These are phyloP conservation scores for Parasitella parasitica DNA, from an alignment of 371 early-diverging fungal genomes.

Conservation along the genomic window DNA sequence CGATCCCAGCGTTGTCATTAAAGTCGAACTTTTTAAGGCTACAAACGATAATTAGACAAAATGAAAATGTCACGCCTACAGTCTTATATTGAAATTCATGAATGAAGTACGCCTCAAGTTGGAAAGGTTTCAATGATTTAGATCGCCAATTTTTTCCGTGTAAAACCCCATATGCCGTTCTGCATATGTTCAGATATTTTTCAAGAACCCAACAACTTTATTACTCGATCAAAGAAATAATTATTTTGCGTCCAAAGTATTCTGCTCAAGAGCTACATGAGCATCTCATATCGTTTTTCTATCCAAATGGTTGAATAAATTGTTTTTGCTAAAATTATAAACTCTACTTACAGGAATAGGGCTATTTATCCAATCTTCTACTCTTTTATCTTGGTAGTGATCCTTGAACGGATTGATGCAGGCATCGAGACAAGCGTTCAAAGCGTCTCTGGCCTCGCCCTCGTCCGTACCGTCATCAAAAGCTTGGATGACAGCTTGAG, in stretches of 20 bases:
- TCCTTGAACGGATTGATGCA: slow-evolving; percentile 59
- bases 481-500: slow-evolving; percentile 62
- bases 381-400: slow-evolving; percentile 32
- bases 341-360: slow-evolving; percentile 34
- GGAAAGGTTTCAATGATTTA: no score
- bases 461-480: slow-evolving; percentile 31
- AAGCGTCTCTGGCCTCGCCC: slow-evolving; percentile 29
- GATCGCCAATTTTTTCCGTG: no score
- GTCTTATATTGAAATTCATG: no score
- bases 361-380: slow-evolving; percentile 34
- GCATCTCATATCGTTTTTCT: slow-evolving; percentile 33
- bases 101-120: no score
- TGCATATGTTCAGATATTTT: no score
- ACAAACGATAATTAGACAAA: no score
- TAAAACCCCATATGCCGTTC: no score
- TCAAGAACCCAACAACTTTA: no score
- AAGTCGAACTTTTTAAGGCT: no score
- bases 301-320: slow-evolving; percentile 23
- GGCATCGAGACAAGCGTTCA: slow-evolving; percentile 57
- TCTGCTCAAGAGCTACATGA: slow-evolving; percentile 35
- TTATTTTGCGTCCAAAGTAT: no score
- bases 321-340: slow-evolving; percentile 17
- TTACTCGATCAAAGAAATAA: background rate
- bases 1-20: no score
- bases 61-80: no score